Conservation (phyloP, 140 eudicot genomes). For the Ambrosia hybrid region DNA sequence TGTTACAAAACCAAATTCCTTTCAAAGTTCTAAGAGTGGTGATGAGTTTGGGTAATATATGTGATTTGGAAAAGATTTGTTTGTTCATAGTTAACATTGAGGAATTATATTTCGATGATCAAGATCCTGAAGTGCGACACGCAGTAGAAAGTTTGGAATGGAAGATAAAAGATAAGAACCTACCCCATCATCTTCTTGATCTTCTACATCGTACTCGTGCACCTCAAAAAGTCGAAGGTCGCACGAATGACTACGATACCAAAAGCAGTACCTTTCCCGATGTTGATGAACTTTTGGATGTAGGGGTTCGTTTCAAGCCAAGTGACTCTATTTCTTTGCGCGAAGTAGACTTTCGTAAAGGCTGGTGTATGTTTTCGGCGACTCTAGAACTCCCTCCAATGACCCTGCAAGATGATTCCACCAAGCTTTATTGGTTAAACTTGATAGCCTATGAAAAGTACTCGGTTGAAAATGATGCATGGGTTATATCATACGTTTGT, state of each 20-base stretch:
- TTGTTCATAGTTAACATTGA: no score
- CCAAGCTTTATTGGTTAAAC: conserved; percentile 30
- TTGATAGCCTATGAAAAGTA: conserved; percentile 40
- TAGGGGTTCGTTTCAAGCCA: conserved; percentile 29
- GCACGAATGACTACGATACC: neutral
- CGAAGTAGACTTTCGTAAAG: neutral
- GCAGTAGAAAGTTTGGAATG: no score
- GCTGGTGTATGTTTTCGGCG: conserved; percentile 3
- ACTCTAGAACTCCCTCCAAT: conserved; percentile 26
- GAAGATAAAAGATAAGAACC: no score
- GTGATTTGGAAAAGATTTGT: no score
- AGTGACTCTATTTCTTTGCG: conserved; percentile 15
- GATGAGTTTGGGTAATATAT: no score
- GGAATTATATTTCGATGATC: no score
- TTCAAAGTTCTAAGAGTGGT: no score
- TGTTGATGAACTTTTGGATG: conserved; percentile 29
- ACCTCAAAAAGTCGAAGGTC: no score
- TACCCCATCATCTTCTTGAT: neutral
- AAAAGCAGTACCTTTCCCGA: neutral
- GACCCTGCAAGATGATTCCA: conserved; percentile 24
- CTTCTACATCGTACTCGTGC: neutral
- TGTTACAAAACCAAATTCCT: no score
- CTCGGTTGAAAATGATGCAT: neutral
- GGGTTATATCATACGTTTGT: conserved; percentile 5
- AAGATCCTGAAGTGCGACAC: no score